Base-by-base conservation (phyloP, 768 basidiomycete genomes). In the Suillus bovinus region DNA sequence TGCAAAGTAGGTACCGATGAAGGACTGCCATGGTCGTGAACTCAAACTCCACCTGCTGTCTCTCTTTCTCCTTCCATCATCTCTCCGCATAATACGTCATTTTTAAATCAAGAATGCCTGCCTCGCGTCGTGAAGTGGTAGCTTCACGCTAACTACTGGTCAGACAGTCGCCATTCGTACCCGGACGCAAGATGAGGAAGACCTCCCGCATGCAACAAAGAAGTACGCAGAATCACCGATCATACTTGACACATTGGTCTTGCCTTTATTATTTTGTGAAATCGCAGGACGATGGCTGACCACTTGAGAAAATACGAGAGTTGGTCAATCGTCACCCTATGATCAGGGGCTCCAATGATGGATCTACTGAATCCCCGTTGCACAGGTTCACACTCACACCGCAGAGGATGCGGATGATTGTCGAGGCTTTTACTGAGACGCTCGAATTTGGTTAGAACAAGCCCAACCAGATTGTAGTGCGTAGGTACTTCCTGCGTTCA, bases 391-490 rank as follows among this genome's bases (percentile, higher is more conserved):
- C 90, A 14, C 75, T 95, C 67, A 94, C 92, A 9, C 91, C 93
- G 17, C 93, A 94, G 74, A 78, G 94, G 62, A 95, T 96, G 94
- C 84, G 94, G 54, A 96, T 96, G 86, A 97, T 99, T 71, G 94
- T 96, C 29, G 93, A 97, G 72, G 91, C 96, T 0, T 95, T 99
- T 81, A 88, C 93, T 72, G 96, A 98, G 53, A 87, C 91, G 2
- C 83, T 99, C 31, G 95, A 97, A 69, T 76, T 84, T 29, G 97
- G 97, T 16, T 79, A 99, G 56, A 80, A 89, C 67, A 90, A 96
- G 76, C 82, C 83, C 29, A 84, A 86, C 24, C 92, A 98, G 78
- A 81, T 90, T 41, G 95, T 99, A 76, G 96, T 96, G 74, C 68
- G 94, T 86, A 60, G 61, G 46, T n/a, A 14, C 42, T 41, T 13